Evolutionary conservation across 129 eudicot species (phyloP), one percentile per base, ranked within the genome.

Genomic region (Lactuca sativa): DNA sequence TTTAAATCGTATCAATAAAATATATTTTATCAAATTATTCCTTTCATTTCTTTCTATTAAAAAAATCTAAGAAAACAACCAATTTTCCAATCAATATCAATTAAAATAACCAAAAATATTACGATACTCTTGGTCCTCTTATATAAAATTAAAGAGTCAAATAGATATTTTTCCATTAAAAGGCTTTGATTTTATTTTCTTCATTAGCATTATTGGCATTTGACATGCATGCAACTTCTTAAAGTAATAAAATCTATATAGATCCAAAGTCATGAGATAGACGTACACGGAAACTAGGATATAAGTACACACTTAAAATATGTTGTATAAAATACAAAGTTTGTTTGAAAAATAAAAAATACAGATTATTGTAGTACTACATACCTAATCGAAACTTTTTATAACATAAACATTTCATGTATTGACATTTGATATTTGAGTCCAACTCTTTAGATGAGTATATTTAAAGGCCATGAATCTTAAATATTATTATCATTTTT

Each of bases 191-290:
- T n/a, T 15, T n/a, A 40, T 3, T 40, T 62, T 37, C 14, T 62
- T 30, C 12, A 62, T 18, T 8, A 38, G 25, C 67, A 62, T 62
- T 62, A 62, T 62, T 62, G 67, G 40, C 51, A 2, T 14, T 59
- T 31, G 64, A 12, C 64, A 59, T 25, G 30, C 30, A 47, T 11
- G 12, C 15, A 4, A 47, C 52, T 47, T 47, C 12, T 47, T 47
- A 11, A 25, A 25, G 30, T 25, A 25, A 25, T 25, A 25, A 47
- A 47, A 47, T 43, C 49, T 13, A 43, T 8, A 8, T 40, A 14
- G 18, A 8, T 38, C 51, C 30, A 14, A 21, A 38, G 25, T 62
- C 47, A 38, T 62, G 34, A 47, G 30, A 14, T 38, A 17, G 44
- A 40, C 44, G 11, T 10, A 63, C 43, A 37, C 43, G 67, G 38